A percentile compares a stretch with the other conserved stretches of the same genome.
phyloP scores from a whole-genome alignment of 2,329 filamentous ascomycete species.

The Chaetomiaceae sp. region DNA sequence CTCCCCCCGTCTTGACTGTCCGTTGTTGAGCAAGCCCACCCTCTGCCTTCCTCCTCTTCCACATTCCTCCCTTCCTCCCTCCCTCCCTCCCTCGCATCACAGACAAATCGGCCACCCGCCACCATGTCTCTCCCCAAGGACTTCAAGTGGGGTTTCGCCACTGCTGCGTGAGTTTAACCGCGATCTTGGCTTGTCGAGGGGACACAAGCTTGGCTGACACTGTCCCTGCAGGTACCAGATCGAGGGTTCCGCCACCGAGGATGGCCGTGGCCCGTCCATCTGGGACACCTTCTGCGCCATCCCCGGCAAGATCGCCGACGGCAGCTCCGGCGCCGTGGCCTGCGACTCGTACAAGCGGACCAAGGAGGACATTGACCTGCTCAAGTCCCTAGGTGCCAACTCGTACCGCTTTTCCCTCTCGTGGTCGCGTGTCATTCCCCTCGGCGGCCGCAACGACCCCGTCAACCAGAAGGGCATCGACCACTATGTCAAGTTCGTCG shows the following conservation, averaged over 20 bases:
- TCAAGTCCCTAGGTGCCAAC: slow-evolving; percentile 68
- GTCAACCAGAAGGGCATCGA: slow-evolving; percentile 73
- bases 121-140: slow-evolving; percentile 62
- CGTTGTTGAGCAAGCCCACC: background rate
- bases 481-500: slow-evolving; percentile 74
- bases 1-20: background rate
- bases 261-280: slow-evolving; percentile 77
- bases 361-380: slow-evolving; percentile 68
- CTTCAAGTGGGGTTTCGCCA: slow-evolving; percentile 78
- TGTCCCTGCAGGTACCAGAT: slow-evolving; percentile 68
- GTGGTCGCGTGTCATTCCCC: slow-evolving; percentile 78
- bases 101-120: slow-evolving; percentile 22
- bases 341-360: slow-evolving; percentile 86
- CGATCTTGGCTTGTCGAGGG: background rate
- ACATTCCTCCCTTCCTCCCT: background rate
- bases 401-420: slow-evolving; percentile 82
- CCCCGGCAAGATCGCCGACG: slow-evolving; percentile 78
- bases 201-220: background rate
- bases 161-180: slow-evolving; percentile 56
- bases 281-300: slow-evolving; percentile 86
- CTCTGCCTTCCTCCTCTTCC: background rate
- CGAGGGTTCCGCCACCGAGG: slow-evolving; percentile 69
- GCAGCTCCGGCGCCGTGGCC: slow-evolving; percentile 68
- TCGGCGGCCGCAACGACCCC: slow-evolving; percentile 78
- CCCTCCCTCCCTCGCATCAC: background rate